Evolutionary conservation across 192 early-diverging fungal species (phyloP), one percentile per base, ranked within the genome.

Genomic region (Gorgonomyces haynaldii): DNA sequence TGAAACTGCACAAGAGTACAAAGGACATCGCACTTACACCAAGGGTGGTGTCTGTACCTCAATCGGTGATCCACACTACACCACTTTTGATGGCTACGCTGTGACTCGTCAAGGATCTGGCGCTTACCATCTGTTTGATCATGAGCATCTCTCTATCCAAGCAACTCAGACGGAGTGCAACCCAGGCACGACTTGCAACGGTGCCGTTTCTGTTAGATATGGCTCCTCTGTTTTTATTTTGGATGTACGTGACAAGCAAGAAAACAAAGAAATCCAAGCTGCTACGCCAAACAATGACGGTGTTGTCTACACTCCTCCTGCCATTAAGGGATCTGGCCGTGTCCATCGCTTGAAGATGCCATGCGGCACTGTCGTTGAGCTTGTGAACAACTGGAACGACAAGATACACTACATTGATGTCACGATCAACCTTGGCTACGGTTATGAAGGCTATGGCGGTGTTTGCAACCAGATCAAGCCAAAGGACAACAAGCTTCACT

Each of bases 21-120:
- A 5, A 4, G 25, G 42, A 8, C 25, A 28, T 2, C 23, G 42
- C 15, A 16, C 4, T 28, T 3, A 22, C 16, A 10, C 23, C 10
- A 4, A 4, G 25, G 42, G 17, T 22, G 42, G 42, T 28, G 16
- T 15, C 10, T 49, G 46, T 37, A 12, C 32, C 19, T 35, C 31
- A 4, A 49, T 49, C 28, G 46, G 46, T 26, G 46, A 49, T 37
- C 46, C 46, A 35, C 46, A 49, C 15, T 49, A 20, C 28, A 9
- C 8, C 20, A n/a, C 13, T 15, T 49, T 49, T 13, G 28, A 49
- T 19, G 19, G 19, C 13, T 20, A 35, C n/a, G 21, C 8, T 10
- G 2, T 4, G 2, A 28, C 46, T 35, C 46, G 28, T n/a, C 7
- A n/a, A 2, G 46, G 46, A 20, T 16, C 6, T 3, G 46, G 46